Evolutionary conservation across 148 eudicot genomes (phyloP).

Genomic region (Arbutus unedo): DNA sequence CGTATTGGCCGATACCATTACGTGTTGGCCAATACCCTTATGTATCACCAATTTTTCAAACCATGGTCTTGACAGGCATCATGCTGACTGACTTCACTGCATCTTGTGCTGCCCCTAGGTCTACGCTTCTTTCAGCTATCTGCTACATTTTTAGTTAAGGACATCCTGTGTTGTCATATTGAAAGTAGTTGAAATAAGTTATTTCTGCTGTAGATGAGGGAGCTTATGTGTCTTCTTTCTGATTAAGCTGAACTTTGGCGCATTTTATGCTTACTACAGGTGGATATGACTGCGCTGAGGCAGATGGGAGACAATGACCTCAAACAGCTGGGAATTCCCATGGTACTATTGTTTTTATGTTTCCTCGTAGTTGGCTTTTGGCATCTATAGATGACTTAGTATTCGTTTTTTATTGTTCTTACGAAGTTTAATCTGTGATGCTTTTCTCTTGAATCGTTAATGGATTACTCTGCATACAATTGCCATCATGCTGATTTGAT

Average conservation of each 20-base stretch:
- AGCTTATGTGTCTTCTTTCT: not conserved
- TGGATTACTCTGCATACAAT: not conserved
- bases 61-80: not conserved
- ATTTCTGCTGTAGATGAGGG: not conserved
- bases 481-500: not conserved
- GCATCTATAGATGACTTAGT: not conserved
- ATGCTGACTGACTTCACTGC: not conserved
- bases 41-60: no score
- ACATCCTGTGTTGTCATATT: not conserved
- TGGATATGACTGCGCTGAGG: slow-evolving; percentile 6
- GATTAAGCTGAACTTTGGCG: not conserved
- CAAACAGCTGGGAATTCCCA: slow-evolving; percentile 2
- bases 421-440: not conserved
- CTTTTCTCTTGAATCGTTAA: not conserved
- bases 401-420: not conserved
- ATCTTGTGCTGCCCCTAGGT: not conserved
- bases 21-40: no score
- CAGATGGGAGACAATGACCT: slow-evolving; percentile 6
- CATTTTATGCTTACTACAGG: not conserved
- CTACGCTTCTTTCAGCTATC: not conserved
- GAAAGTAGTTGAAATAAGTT: not conserved
- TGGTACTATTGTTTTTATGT: not conserved
- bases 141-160: not conserved
- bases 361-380: not conserved
- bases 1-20: no score